Percentiles rank a stretch among this genome's conserved stretches.
These are phyloP conservation scores for Primulina eburnea DNA, from an alignment of 257 asterid species.

Conservation along the genomic window DNA sequence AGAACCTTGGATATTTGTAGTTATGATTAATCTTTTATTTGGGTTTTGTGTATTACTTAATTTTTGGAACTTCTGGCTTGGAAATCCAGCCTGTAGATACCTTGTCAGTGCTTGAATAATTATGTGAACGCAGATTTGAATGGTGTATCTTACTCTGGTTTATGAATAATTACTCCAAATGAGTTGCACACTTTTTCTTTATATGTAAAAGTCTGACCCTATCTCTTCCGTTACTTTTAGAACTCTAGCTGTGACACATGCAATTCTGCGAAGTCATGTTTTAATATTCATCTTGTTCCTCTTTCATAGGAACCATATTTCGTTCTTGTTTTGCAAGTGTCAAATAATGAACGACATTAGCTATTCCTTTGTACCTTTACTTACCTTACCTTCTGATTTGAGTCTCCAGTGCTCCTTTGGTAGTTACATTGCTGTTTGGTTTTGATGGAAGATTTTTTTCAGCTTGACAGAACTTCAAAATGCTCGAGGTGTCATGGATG, in stretches of 20 bases:
- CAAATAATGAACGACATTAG: not conserved
- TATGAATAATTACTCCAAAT: not conserved
- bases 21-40: constrained; percentile 6
- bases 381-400: not conserved
- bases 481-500: constrained; percentile 99
- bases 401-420: constrained; percentile 10
- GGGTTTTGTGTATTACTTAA: not conserved
- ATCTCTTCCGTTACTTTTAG: too few species aligned
- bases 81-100: not conserved
- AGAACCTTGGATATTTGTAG: not conserved
- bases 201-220: too few species aligned
- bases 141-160: constrained; percentile 11
- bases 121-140: constrained; percentile 12
- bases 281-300: too few species aligned
- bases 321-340: not conserved
- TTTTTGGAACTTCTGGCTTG: not conserved
- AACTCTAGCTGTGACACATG: not conserved
- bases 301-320: too few species aligned
- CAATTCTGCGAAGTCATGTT: not conserved
- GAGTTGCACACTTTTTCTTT: not conserved
- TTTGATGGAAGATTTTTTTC: constrained; percentile 25
- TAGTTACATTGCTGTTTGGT: constrained; percentile 25
- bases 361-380: not conserved
- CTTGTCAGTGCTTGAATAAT: constrained; percentile 17
- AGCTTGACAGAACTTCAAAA: constrained; percentile 93